Percentiles rank a stretch among this genome's conserved stretches.
These are phyloP conservation scores for Isoetes taiwanensis DNA, from an alignment of 75 land plant species.

Conservation along the genomic window DNA sequence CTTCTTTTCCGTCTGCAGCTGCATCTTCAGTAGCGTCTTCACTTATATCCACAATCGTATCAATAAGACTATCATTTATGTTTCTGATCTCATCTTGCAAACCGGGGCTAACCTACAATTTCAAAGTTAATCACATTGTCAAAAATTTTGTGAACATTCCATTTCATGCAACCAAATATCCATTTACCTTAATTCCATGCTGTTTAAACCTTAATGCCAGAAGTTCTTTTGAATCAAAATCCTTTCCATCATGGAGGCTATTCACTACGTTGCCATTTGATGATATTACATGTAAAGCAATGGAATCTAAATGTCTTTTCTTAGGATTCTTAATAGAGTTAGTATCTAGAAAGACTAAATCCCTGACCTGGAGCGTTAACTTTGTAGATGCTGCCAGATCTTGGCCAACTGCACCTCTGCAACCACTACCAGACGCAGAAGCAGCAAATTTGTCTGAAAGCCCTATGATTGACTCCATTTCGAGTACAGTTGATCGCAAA, in stretches of 20 bases:
- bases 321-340: too few relatives aligned
- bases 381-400: too few relatives aligned
- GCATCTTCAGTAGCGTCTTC: not conserved
- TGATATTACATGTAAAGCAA: not conserved
- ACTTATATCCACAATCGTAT: constrained; percentile 5
- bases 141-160: not conserved
- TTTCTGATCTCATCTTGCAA: not conserved
- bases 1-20: not conserved
- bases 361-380: too few relatives aligned
- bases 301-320: not conserved
- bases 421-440: too few relatives aligned
- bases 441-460: too few relatives aligned
- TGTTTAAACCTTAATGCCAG: not conserved
- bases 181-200: not conserved
- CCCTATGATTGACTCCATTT: too few relatives aligned
- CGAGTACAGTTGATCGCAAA: too few relatives aligned
- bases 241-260: not conserved
- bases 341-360: too few relatives aligned
- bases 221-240: not conserved
- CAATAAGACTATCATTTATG: not conserved
- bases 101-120: not conserved
- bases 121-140: not conserved
- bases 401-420: too few relatives aligned
- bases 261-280: constrained; percentile 1
- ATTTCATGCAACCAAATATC: not conserved